A percentile compares a stretch with the other conserved stretches of the same genome.
phyloP scores from a whole-genome alignment of 2,329 filamentous ascomycete genomes.

The Plenodomus tracheiphilus region DNA sequence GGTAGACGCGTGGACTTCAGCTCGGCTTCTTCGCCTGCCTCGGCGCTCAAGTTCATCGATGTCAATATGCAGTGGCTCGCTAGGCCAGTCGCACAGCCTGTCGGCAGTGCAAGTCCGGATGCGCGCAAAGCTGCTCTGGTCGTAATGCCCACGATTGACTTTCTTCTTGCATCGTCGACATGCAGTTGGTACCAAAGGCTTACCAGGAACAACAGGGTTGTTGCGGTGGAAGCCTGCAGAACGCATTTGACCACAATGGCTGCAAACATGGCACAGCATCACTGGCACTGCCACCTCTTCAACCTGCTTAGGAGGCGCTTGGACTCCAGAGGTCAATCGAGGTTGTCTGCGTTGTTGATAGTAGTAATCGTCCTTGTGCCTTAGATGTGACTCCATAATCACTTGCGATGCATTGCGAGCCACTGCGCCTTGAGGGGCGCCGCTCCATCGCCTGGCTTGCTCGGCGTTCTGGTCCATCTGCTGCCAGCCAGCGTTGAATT shows the following conservation, averaged over 20 bases:
- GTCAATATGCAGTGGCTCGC: conserved; percentile 18
- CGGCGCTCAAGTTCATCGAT: conserved; percentile 21
- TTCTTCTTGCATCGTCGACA: conserved; percentile 41
- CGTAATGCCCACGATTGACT: conserved; percentile 11
- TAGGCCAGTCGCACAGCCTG: conserved; percentile 34
- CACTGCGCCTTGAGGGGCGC: conserved; percentile 13
- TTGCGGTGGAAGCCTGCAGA: conserved; percentile 41
- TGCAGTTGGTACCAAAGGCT: conserved; percentile 23
- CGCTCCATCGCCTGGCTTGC: conserved; percentile 4
- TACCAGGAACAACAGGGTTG: conserved; percentile 40
- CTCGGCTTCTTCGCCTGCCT: conserved; percentile 27
- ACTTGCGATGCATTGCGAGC: conserved; percentile 12
- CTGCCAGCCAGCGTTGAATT: conserved; percentile 21
- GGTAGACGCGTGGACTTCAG: conserved; percentile 18
- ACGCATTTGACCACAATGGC: conserved; percentile 37
- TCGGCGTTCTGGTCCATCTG: conserved; percentile 15
- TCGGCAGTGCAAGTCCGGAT: conserved; percentile 25
- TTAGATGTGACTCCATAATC: conserved; percentile 13
- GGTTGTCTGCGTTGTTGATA: conserved; percentile 18
- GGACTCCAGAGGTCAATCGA: conserved; percentile 7
- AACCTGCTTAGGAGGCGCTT: conserved; percentile 13
- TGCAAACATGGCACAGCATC: conserved; percentile 41
- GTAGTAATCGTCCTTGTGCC: conserved; percentile 18
- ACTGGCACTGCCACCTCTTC: conserved; percentile 25
- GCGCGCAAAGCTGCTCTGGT: conserved; percentile 22